Conservation (phyloP, 1,284 basidiomycete genomes). For the Leccinum pachyderme region DNA sequence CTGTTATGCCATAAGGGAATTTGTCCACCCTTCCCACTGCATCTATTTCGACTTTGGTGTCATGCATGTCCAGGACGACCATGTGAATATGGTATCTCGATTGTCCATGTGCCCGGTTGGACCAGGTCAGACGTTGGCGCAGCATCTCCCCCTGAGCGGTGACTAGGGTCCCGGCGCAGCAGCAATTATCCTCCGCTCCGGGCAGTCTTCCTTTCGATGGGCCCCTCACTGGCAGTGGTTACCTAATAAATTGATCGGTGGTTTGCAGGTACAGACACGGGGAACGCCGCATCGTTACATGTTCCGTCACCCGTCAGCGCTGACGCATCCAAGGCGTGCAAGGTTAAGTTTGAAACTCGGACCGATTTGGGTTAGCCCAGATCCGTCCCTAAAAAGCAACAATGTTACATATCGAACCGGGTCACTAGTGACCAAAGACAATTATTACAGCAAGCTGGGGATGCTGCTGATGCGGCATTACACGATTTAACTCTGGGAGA, state of each 20-base stretch:
- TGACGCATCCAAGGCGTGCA: constrained; percentile 7
- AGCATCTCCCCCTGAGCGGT: not conserved
- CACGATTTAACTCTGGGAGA: constrained; percentile 1
- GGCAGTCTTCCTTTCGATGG: not conserved
- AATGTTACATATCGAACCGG: not conserved
- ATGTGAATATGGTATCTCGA: not conserved
- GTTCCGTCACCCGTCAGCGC: not conserved
- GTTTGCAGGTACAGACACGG: not conserved
- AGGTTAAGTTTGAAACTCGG: constrained; percentile 25
- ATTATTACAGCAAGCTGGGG: not conserved
- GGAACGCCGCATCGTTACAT: constrained; percentile 2
- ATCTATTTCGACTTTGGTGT: not conserved
- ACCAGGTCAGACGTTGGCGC: not conserved
- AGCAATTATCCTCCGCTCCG: not conserved
- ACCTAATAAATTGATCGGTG: not conserved
- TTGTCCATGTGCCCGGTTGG: not conserved
- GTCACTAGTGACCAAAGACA: constrained; percentile 3
- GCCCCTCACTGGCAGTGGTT: not conserved
- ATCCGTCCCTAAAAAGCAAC: not conserved
- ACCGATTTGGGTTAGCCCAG: not conserved
- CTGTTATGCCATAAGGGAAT: not conserved
- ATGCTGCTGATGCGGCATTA: not conserved
- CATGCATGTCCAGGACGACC: not conserved
- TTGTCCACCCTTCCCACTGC: not conserved
- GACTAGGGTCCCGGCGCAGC: not conserved